phyloP scores from a whole-genome alignment of 306 rosid genomes.

The Cyamopsis tetragonoloba region DNA sequence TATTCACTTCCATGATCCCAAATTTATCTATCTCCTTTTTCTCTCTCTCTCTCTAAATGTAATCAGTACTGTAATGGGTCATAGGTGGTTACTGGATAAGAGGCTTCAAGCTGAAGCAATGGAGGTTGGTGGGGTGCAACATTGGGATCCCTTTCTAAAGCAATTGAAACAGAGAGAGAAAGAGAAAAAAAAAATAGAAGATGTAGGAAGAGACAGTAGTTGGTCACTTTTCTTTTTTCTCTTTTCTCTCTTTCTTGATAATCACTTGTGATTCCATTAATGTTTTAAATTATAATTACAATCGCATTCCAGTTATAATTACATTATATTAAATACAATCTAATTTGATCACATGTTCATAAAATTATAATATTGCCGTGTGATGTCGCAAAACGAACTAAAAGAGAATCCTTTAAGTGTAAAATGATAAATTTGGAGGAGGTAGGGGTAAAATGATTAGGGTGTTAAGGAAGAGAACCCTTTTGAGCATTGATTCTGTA shows the following conservation, averaged over 20 bases:
- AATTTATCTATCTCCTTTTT: background rate
- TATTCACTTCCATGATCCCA: slow-evolving; percentile 56
- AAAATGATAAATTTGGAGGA: slow-evolving; percentile 40
- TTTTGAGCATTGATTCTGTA: slow-evolving; percentile 25
- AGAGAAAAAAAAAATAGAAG: background rate
- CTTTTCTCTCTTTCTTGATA: background rate
- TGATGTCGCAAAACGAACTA: no score
- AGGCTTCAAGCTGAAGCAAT: slow-evolving; percentile 58
- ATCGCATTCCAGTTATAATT: no score
- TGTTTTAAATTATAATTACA: no score
- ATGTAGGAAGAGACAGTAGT: slow-evolving; percentile 14
- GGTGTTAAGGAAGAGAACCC: slow-evolving; percentile 32
- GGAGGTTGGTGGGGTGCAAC: slow-evolving; percentile 60
- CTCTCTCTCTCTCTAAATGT: background rate
- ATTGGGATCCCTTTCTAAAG: slow-evolving; percentile 56
- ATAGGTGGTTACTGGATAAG: slow-evolving; percentile 37
- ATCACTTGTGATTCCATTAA: no score
- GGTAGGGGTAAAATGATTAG: slow-evolving; percentile 65
- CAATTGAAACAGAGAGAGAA: background rate
- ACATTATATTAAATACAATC: no score
- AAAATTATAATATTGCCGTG: no score
- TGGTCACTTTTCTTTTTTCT: background rate
- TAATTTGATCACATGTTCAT: no score
- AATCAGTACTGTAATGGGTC: slow-evolving; percentile 36
- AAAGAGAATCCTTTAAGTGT: no score